These are phyloP conservation scores for Eimeria acervulina DNA, from an alignment of 169 alveolate species.

Conservation along the genomic window DNA sequence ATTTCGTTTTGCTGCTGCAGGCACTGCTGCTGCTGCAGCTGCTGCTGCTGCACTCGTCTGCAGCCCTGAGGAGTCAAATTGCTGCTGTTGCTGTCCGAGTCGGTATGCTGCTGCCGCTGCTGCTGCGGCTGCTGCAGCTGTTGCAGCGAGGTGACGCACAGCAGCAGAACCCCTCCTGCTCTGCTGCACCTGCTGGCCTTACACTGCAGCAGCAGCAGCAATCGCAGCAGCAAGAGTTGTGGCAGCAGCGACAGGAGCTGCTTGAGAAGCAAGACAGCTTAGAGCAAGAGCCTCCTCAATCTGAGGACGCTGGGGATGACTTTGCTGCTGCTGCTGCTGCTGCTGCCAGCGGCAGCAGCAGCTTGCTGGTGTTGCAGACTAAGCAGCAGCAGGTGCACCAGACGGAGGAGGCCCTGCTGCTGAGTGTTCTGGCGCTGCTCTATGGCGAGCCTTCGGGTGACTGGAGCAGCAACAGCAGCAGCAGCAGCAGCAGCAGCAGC, in stretches of 20 bases:
- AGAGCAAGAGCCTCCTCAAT: neutral
- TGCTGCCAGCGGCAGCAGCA: neutral
- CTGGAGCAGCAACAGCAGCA: neutral
- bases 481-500: constrained; percentile 1
- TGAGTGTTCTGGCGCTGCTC: constrained; percentile 31
- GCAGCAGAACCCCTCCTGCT: no score
- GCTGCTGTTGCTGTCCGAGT: constrained; percentile 1
- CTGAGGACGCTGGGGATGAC: neutral
- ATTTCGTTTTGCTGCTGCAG: no score
- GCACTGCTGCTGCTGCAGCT: no score
- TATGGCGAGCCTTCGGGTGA: neutral
- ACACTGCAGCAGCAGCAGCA: no score
- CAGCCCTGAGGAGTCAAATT: neutral
- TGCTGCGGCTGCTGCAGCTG: constrained; percentile 22
- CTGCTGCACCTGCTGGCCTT: no score
- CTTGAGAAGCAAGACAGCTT: neutral
- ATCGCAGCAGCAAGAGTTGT: neutral
- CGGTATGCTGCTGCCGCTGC: constrained; percentile 40
- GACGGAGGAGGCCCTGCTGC: constrained; percentile 32
- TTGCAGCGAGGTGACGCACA: no score
- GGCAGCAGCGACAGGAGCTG: constrained; percentile 19
- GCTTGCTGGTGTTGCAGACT: neutral
- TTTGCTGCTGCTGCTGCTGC: constrained; percentile 25
- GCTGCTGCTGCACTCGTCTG: no score
- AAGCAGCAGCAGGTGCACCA: constrained; percentile 45